Conservation (phyloP, 2,329 filamentous ascomycete genomes). For the Penicillium sp. region DNA sequence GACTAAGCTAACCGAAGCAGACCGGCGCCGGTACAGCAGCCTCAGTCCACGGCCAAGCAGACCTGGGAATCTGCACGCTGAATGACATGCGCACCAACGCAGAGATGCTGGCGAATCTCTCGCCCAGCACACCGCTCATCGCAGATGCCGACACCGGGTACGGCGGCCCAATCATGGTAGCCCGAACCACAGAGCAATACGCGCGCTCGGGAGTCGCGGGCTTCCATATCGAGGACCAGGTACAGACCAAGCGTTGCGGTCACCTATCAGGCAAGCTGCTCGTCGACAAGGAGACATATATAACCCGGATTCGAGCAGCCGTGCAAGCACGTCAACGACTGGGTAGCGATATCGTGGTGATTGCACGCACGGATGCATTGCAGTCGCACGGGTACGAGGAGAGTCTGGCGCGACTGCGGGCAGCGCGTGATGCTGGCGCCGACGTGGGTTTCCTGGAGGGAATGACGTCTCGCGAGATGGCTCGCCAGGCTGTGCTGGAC, state of each 20-base stretch:
- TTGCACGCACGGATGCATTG: conserved; percentile 49
- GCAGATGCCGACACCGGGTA: conserved; percentile 62
- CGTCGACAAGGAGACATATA: conserved; percentile 39
- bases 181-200: conserved; percentile 56
- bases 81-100: conserved; percentile 59
- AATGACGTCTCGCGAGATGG: conserved; percentile 43
- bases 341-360: conserved; percentile 49
- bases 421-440: conserved; percentile 45
- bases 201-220: conserved; percentile 59
- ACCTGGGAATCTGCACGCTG: conserved; percentile 56
- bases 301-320: conserved; percentile 43
- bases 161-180: conserved; percentile 55
- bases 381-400: conserved; percentile 46
- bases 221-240: conserved; percentile 63
- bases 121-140: conserved; percentile 55
- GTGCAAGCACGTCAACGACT: conserved; percentile 39
- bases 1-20: conserved; percentile 30
- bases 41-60: conserved; percentile 54
- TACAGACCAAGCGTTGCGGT: conserved; percentile 50
- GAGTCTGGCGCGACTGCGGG: conserved; percentile 42
- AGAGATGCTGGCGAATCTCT: conserved; percentile 58
- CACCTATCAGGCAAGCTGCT: conserved; percentile 47
- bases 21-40: conserved; percentile 57
- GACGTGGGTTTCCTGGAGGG: conserved; percentile 51
- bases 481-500: conserved; percentile 38